phyloP scores from a whole-genome alignment of 116 monocot genomes.

The Iris pallida region DNA sequence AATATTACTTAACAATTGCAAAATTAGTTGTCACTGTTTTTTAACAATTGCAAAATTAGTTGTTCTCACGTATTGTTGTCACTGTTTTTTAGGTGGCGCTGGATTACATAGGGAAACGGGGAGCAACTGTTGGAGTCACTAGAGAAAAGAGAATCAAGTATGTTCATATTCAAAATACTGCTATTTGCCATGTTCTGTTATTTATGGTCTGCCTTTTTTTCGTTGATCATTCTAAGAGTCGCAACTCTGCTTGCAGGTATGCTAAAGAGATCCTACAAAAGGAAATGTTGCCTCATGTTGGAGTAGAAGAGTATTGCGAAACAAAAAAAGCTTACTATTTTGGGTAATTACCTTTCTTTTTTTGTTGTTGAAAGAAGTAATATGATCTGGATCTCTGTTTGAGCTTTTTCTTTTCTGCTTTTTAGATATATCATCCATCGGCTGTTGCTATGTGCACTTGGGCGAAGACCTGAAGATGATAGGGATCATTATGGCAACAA shows the following conservation, averaged over 20 bases:
- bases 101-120: slow-evolving; percentile 97
- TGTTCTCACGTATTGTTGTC: no score
- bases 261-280: slow-evolving; percentile 99
- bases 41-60: slow-evolving; percentile 8
- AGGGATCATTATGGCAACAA: slow-evolving; percentile 99
- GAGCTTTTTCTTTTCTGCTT: slow-evolving; percentile 1
- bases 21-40: not conserved
- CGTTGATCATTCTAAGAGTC: not conserved
- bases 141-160: slow-evolving; percentile 98
- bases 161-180: not conserved
- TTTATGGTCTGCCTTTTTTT: not conserved
- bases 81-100: slow-evolving; percentile 67
- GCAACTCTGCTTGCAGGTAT: slow-evolving; percentile 39
- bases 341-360: slow-evolving; percentile 44
- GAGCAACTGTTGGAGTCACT: slow-evolving; percentile 92
- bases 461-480: slow-evolving; percentile 94
- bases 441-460: slow-evolving; percentile 87
- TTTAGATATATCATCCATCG: slow-evolving; percentile 93
- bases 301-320: slow-evolving; percentile 97
- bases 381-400: not conserved
- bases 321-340: slow-evolving; percentile 99
- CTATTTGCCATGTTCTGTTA: not conserved
- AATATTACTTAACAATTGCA: no score
- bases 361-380: not conserved
- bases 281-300: slow-evolving; percentile 99